Conservation (phyloP, 148 eudicot species). For the Cornus controversa region DNA sequence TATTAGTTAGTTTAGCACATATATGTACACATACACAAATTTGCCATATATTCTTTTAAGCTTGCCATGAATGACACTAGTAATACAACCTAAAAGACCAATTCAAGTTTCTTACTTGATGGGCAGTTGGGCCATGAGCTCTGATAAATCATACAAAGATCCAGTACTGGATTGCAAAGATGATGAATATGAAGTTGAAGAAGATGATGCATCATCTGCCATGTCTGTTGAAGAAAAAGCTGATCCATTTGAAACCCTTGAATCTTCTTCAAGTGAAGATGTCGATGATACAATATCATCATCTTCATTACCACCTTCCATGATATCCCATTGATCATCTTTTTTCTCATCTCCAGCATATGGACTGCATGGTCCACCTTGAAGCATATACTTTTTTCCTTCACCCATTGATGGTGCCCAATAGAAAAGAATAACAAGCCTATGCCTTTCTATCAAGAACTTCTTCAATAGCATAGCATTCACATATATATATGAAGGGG, state of each 20-base stretch:
- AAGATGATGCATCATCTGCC: conserved; percentile 69
- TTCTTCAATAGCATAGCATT: background rate
- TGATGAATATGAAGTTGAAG: conserved; percentile 38
- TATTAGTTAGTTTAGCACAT: no score
- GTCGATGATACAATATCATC: conserved; percentile 24
- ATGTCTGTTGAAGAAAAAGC: conserved; percentile 46
- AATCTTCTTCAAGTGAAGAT: conserved; percentile 29
- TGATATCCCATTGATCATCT: conserved; percentile 20
- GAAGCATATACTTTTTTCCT: conserved; percentile 28
- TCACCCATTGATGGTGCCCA: conserved; percentile 27
- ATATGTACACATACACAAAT: no score
- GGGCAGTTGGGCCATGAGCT: conserved; percentile 72
- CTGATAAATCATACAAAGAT: conserved; percentile 56
- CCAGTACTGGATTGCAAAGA: conserved; percentile 25
- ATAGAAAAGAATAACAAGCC: background rate
- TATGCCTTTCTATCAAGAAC: conserved; percentile 1
- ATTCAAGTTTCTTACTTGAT: conserved; percentile 62
- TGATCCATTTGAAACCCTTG: conserved; percentile 45
- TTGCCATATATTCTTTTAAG: no score
- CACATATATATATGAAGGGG: conserved; percentile 16
- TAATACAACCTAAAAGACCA: background rate
- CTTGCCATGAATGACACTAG: background rate
- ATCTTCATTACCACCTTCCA: conserved; percentile 24
- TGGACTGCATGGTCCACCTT: conserved; percentile 19
- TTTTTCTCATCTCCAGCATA: conserved; percentile 17